Evolutionary conservation across 345 rosid genomes (phyloP).

Genomic region (Psidium guajava): DNA sequence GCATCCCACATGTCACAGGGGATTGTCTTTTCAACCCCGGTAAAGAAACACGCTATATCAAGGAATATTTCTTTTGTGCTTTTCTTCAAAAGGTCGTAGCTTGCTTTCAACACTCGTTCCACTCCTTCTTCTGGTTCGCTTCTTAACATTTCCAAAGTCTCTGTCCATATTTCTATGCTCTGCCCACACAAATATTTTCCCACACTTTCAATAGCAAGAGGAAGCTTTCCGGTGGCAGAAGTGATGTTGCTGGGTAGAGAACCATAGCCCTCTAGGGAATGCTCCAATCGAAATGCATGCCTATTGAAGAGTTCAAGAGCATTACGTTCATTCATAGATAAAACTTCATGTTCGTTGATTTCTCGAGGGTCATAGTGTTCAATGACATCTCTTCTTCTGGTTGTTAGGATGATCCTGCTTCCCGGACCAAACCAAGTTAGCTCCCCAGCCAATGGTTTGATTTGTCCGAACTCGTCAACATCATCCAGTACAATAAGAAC

Average conservation of each 20-base stretch:
- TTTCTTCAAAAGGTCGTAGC: accelerated
- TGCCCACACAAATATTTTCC: background rate
- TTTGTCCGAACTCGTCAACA: background rate
- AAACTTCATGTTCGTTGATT: background rate
- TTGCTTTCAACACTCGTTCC: background rate
- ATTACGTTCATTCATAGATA: background rate
- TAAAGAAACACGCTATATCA: background rate
- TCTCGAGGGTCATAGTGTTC: background rate
- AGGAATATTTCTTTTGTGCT: background rate
- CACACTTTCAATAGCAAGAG: background rate
- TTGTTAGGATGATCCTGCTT: background rate
- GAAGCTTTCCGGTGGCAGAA: background rate
- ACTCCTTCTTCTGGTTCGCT: background rate
- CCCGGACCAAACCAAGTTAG: background rate
- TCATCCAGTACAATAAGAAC: background rate
- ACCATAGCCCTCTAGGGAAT: background rate
- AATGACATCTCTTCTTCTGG: background rate
- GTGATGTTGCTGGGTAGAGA: background rate
- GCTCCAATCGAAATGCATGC: background rate
- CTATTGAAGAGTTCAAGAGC: background rate
- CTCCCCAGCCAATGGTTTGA: background rate
- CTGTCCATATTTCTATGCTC: background rate
- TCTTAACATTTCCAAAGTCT: background rate
- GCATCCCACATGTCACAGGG: background rate
- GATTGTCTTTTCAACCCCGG: background rate